Evolutionary conservation across 768 basidiomycete genomes (phyloP).

Genomic region (Mycena crocata): DNA sequence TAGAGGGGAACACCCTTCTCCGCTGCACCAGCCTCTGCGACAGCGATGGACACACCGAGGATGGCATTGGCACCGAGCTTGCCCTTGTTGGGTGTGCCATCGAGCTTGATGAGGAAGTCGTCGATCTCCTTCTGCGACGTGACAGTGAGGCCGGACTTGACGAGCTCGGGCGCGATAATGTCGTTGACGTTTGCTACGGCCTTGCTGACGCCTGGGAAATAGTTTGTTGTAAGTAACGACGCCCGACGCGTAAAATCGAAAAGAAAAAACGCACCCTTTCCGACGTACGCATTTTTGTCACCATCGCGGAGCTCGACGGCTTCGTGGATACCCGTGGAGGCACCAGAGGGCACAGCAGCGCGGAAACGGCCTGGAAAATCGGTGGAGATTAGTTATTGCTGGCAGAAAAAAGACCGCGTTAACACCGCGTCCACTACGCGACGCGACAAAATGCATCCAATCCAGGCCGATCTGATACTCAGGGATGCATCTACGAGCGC

Average conservation of each 20-base stretch:
- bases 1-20: slow-evolving; percentile 97
- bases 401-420: slow-evolving; percentile 14
- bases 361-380: slow-evolving; percentile 83
- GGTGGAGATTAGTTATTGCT: slow-evolving; percentile 3
- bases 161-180: slow-evolving; percentile 87
- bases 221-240: slow-evolving; percentile 12
- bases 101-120: slow-evolving; percentile 97
- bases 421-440: neutral
- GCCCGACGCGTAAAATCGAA: slow-evolving; percentile 9
- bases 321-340: slow-evolving; percentile 98
- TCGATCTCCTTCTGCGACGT: slow-evolving; percentile 96
- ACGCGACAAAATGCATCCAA: slow-evolving; percentile 13
- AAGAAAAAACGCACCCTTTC: slow-evolving; percentile 78
- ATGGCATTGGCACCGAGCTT: slow-evolving; percentile 99
- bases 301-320: slow-evolving; percentile 99
- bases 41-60: slow-evolving; percentile 97
- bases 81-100: slow-evolving; percentile 98
- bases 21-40: slow-evolving; percentile 91
- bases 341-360: slow-evolving; percentile 96
- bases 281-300: slow-evolving; percentile 92
- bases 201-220: slow-evolving; percentile 86
- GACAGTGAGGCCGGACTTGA: slow-evolving; percentile 85
- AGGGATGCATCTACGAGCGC: neutral
- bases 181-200: slow-evolving; percentile 96
- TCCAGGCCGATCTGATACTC: slow-evolving; percentile 5